phyloP scores from a whole-genome alignment of 2,329 filamentous ascomycete genomes.

The Aspergillus udagawae region DNA sequence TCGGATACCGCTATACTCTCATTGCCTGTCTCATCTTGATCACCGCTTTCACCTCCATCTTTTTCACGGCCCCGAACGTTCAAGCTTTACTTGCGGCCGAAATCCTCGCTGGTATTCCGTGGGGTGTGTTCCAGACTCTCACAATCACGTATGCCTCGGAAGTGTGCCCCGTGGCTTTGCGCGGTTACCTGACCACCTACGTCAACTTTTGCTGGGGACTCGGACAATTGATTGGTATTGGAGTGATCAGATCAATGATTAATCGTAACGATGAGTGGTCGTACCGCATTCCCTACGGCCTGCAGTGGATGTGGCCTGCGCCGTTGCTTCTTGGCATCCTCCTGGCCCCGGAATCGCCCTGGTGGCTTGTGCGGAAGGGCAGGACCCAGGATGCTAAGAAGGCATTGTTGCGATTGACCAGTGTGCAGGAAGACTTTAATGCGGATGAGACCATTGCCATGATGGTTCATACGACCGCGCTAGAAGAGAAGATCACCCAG shows the following conservation, averaged over 20 bases:
- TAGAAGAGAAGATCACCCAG: constrained; percentile 70
- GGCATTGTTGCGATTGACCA: constrained; percentile 43
- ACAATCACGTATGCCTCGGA: constrained; percentile 47
- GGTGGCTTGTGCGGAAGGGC: constrained; percentile 49
- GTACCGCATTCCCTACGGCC: constrained; percentile 49
- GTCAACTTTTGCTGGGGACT: constrained; percentile 47
- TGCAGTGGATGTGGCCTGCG: constrained; percentile 54
- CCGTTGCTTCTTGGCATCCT: constrained; percentile 46
- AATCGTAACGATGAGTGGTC: constrained; percentile 46
- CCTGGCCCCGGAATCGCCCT: constrained; percentile 50
- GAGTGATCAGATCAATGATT: constrained; percentile 49
- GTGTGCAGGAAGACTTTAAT: constrained; percentile 59
- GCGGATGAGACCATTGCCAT: constrained; percentile 82
- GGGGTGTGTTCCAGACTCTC: constrained; percentile 50
- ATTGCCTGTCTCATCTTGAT: constrained; percentile 45
- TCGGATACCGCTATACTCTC: constrained; percentile 51
- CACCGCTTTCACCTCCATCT: constrained; percentile 47
- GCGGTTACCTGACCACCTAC: constrained; percentile 45
- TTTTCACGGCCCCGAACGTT: constrained; percentile 49
- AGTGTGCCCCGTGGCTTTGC: constrained; percentile 44
- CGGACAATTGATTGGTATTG: constrained; percentile 50
- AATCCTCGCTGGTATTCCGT: constrained; percentile 49
- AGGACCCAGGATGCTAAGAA: constrained; percentile 46
- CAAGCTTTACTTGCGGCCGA: constrained; percentile 47
- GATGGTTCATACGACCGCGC: constrained; percentile 84